A percentile compares a stretch with the other conserved stretches of the same genome.
Evolutionary conservation across 2,329 filamentous ascomycete species (phyloP).

Genomic region (Trematosphaeria pertusa): DNA sequence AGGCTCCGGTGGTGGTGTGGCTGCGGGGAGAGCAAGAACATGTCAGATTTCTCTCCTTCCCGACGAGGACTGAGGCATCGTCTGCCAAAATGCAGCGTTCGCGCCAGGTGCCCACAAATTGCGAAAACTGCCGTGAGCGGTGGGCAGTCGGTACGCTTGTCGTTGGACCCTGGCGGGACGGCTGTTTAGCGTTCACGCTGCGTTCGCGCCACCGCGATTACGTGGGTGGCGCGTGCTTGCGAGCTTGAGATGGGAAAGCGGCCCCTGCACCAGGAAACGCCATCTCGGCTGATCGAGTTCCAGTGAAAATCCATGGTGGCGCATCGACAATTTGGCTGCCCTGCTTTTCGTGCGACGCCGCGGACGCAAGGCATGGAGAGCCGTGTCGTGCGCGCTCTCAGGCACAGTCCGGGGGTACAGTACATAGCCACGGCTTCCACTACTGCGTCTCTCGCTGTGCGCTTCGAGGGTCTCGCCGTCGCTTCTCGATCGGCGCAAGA

Average conservation of each 20-base stretch:
- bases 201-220: conserved; percentile 15
- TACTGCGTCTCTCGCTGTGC: not conserved
- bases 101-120: no score
- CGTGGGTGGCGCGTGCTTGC: conserved; percentile 13
- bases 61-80: no score
- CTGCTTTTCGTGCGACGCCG: not conserved
- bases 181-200: conserved; percentile 4
- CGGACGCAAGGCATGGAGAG: not conserved
- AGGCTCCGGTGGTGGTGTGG: no score
- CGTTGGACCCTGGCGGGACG: not conserved
- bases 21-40: no score
- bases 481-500: conserved; percentile 11
- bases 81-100: no score
- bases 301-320: conserved; percentile 12
- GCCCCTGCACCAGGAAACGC: conserved; percentile 12
- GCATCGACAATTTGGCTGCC: conserved; percentile 15
- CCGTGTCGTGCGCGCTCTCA: no score
- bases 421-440: not conserved
- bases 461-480: not conserved
- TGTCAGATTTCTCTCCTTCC: no score
- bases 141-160: not conserved
- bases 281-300: not conserved
- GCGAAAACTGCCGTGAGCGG: not conserved
- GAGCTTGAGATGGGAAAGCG: conserved; percentile 16
- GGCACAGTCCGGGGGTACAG: no score